Conservation (phyloP, 129 eudicot species). For the Saussurea involucrata region DNA sequence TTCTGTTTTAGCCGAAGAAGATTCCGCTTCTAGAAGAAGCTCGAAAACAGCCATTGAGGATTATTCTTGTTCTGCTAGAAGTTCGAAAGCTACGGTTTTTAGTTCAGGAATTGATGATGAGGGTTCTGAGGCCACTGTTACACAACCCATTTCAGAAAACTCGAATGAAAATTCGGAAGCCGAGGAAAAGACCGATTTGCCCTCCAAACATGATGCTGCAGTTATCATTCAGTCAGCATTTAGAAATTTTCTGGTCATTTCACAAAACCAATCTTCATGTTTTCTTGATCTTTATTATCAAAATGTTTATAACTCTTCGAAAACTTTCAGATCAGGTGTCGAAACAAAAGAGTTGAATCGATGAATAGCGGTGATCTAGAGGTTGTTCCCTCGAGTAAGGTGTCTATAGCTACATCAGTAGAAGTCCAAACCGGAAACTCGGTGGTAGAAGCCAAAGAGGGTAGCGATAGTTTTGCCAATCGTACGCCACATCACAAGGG, state of each 20-base stretch:
- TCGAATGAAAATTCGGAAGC: conserved; percentile 14
- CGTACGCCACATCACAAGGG: conserved; percentile 36
- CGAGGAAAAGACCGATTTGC: conserved; percentile 27
- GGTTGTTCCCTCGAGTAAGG: conserved; percentile 26
- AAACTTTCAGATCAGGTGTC: conserved; percentile 48
- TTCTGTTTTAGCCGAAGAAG: conserved; percentile 50
- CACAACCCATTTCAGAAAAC: conserved; percentile 36
- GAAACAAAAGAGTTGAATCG: background rate
- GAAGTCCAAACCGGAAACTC: conserved; percentile 85
- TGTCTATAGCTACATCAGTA: conserved; percentile 65
- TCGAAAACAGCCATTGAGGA: conserved; percentile 30
- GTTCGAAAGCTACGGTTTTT: conserved; percentile 34
- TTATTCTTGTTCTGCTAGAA: conserved; percentile 37
- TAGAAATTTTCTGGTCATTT: conserved; percentile 67
- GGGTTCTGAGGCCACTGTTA: conserved; percentile 73
- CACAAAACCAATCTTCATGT: background rate
- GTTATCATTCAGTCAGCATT: conserved; percentile 72
- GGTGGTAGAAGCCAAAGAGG: conserved; percentile 42
- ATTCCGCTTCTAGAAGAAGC: conserved; percentile 32
- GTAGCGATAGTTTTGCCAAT: conserved; percentile 20
- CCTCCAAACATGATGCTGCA: conserved; percentile 60
- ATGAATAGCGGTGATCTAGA: conserved; percentile 13
- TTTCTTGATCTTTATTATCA: conserved; percentile 1
- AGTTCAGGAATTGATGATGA: conserved; percentile 43
- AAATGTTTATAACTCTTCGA: background rate